Conservation (phyloP, 2,329 filamentous ascomycete species). For the Diaporthe sp. region DNA sequence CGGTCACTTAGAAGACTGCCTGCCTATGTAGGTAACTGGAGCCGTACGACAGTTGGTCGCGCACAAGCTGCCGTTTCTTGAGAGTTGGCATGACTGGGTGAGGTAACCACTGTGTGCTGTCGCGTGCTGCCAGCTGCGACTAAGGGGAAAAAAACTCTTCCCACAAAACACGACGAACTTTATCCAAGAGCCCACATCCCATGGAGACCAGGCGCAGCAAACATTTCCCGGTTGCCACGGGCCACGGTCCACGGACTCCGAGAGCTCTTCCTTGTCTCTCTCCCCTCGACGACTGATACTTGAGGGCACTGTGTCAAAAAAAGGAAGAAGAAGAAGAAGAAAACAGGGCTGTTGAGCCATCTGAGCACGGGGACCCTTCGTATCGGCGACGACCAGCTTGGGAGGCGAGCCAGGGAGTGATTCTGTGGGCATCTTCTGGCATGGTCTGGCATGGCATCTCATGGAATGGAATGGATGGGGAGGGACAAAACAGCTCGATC, state of each 20-base stretch:
- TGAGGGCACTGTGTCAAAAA: constrained; percentile 13
- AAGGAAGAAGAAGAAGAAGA: too few relatives aligned
- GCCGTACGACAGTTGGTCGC: background rate
- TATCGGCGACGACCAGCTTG: constrained; percentile 2
- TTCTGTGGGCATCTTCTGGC: background rate
- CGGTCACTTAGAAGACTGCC: background rate
- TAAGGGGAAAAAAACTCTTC: background rate
- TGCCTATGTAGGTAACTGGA: background rate
- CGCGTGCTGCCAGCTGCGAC: constrained; percentile 11
- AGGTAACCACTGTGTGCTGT: background rate
- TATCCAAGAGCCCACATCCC: constrained; percentile 17
- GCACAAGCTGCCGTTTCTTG: background rate
- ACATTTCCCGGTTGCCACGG: constrained; percentile 21
- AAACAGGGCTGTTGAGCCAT: constrained; percentile 14
- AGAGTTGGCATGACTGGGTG: constrained; percentile 13
- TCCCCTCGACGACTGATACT: background rate
- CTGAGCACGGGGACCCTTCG: constrained; percentile 8
- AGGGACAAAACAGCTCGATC: background rate
- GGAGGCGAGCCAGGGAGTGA: background rate
- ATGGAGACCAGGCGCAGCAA: constrained; percentile 21
- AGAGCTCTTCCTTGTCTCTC: background rate
- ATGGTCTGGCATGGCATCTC: constrained; percentile 12
- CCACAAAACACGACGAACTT: constrained; percentile 15
- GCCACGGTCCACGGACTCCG: constrained; percentile 18
- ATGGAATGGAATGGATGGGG: background rate